Evolutionary conservation across 768 basidiomycete genomes (phyloP), one percentile per base, ranked within the genome.

Genomic region (Mycena venus): DNA sequence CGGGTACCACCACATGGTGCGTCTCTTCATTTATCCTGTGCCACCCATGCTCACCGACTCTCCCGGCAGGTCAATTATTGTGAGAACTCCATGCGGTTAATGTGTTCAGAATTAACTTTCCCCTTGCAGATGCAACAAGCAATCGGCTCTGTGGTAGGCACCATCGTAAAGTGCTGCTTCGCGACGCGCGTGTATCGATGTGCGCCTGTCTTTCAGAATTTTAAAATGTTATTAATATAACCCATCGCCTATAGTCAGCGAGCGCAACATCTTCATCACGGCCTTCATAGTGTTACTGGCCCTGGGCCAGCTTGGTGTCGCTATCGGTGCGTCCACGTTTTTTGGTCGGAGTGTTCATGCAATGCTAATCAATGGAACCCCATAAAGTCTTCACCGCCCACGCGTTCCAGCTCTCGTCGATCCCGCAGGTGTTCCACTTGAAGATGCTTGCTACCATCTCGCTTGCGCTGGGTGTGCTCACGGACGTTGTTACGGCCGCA

Each of bases 151-250:
- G 59, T 91, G n/a, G 88, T 89, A 15, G 92, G 91, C 14, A 80
- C 83, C 5, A 85, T 92, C 49, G 92, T 93, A 44, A 93, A 92
- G 78, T 75, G 63, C 36, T 86, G 87, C 61, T 93, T 92, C 69
- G 88, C 86, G 0, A 79, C 91, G 63, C 87, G 91, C 31, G 92
- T 93, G 25, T 93, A 91, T 89, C 81, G 92, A 82, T 93, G 92
- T 93, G 78, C 77, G 86, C 79, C 11, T 23, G 15, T 8, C 7
- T 4, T 23, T 58, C 25, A 4, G 2, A 9, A 4, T 25, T 25
- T 21, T 19, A 61, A 21, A 7, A 40, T 19, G n/a, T 61, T 29
- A 19, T 34, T 34, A 32, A 21, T 5, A 8, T 34, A 34, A 15
- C 31, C 4, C 17, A 2, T 25, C 36, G 7, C 34, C 66, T 15